These are phyloP conservation scores for Luffa aegyptiaca DNA, from an alignment of 306 rosid species.

Conservation along the genomic window DNA sequence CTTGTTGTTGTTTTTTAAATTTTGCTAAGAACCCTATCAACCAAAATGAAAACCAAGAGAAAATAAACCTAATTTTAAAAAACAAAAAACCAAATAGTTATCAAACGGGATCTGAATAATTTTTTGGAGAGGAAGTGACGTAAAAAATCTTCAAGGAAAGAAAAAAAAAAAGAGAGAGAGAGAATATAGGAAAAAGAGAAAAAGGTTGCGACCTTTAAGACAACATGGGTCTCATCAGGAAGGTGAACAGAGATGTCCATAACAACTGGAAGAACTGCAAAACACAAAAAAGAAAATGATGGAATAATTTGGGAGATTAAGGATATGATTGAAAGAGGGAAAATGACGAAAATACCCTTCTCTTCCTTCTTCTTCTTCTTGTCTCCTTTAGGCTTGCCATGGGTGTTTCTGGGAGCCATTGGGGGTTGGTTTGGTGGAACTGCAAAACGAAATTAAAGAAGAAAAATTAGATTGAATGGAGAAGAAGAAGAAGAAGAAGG, in stretches of 20 bases:
- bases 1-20: too few species aligned
- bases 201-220: conserved; percentile 52
- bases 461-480: not conserved
- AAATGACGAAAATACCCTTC: conserved; percentile 31
- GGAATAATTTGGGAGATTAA: not conserved
- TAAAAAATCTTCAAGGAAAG: not conserved
- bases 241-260: conserved; percentile 78
- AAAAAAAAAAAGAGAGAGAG: not conserved
- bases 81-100: too few species aligned
- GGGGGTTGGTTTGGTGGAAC: not conserved
- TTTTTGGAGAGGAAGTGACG: not conserved
- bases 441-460: not conserved
- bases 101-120: too few species aligned
- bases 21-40: too few species aligned
- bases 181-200: not conserved
- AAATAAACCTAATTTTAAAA: too few species aligned
- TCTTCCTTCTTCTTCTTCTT: conserved; percentile 94
- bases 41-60: too few species aligned
- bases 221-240: conserved; percentile 56
- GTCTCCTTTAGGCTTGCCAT: conserved; percentile 69
- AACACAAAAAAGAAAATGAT: not conserved
- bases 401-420: conserved; percentile 90
- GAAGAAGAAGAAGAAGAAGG: not conserved
- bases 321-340: not conserved
- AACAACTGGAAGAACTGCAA: conserved; percentile 87